phyloP scores from a whole-genome alignment of 257 asterid species.

The Ilex asprella region DNA sequence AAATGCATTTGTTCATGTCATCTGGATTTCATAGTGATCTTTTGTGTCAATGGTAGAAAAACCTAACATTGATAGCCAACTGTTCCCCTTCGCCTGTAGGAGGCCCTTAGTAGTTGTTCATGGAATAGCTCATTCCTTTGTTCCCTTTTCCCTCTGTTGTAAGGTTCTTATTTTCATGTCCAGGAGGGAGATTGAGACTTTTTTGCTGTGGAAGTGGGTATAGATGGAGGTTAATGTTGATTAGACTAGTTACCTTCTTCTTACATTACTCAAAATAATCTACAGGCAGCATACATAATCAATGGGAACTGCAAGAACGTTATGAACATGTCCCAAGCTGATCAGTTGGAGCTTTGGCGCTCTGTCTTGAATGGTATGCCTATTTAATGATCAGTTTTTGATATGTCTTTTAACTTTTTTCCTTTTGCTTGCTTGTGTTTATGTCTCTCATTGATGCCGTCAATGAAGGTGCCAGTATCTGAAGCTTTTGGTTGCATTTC shows the following conservation, averaged over 20 bases:
- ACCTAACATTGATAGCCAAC: no score
- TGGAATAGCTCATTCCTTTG: no score
- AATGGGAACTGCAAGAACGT: conserved; percentile 94
- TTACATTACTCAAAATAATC: conserved; percentile 10
- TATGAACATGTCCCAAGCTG: conserved; percentile 94
- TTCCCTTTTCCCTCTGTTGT: not conserved
- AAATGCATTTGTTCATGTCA: no score
- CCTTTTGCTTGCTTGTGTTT: not conserved
- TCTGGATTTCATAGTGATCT: no score
- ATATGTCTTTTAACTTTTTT: conserved; percentile 1
- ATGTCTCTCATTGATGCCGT: not conserved
- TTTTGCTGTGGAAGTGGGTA: conserved; percentile 8
- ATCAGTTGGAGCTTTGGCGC: conserved; percentile 90
- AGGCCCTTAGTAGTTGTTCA: no score
- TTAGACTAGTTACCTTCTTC: conserved; percentile 1
- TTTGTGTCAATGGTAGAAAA: no score
- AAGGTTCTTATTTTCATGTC: not conserved
- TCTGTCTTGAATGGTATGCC: conserved; percentile 69
- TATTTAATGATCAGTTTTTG: conserved; percentile 6
- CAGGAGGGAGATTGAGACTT: no score
- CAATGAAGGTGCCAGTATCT: not conserved
- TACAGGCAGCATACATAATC: conserved; percentile 89
- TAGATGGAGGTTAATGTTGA: conserved; percentile 3
- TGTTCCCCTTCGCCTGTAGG: no score
- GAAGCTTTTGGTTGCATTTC: no score